These are phyloP conservation scores for Polytrichum commune DNA, from an alignment of 225 moss, liverwort and hornwort genomes.

Conservation along the genomic window DNA sequence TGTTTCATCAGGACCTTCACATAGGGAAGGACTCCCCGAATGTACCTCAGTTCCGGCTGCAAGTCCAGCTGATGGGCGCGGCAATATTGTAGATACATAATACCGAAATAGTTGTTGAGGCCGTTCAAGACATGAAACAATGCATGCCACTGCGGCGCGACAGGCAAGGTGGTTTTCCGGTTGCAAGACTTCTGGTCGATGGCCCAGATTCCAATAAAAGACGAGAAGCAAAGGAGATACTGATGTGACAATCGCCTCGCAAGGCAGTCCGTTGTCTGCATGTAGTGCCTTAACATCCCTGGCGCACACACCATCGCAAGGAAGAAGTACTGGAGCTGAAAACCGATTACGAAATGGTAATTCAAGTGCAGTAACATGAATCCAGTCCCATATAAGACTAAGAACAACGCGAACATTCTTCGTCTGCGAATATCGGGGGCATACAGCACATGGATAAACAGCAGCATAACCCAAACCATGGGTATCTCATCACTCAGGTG, in stretches of 20 bases:
- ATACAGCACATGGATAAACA: conserved; percentile 73
- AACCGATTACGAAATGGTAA: conserved; percentile 49
- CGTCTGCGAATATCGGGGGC: conserved; percentile 60
- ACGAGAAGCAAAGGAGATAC: conserved; percentile 55
- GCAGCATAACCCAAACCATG: conserved; percentile 84
- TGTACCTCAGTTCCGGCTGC: conserved; percentile 56
- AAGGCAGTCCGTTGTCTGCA: conserved; percentile 47
- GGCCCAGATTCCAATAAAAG: conserved; percentile 55
- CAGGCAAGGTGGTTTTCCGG: conserved; percentile 43
- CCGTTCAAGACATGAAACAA: conserved; percentile 73
- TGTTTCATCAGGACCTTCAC: conserved; percentile 45
- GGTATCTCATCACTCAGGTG: conserved; percentile 76
- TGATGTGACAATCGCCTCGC: conserved; percentile 63
- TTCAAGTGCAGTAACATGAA: conserved; percentile 50
- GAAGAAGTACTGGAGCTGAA: conserved; percentile 70
- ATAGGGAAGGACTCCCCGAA: conserved; percentile 54
- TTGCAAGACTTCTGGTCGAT: conserved; percentile 58
- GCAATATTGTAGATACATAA: conserved; percentile 75
- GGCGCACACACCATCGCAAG: conserved; percentile 67
- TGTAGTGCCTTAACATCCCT: conserved; percentile 75
- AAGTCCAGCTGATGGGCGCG: conserved; percentile 58
- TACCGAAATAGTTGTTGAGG: conserved; percentile 70
- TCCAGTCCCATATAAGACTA: conserved; percentile 47
- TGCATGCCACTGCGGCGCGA: conserved; percentile 64
- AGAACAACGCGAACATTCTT: conserved; percentile 36